These are phyloP conservation scores for Diaporthe nobilis DNA, from an alignment of 2,329 filamentous ascomycete species.

Conservation along the genomic window DNA sequence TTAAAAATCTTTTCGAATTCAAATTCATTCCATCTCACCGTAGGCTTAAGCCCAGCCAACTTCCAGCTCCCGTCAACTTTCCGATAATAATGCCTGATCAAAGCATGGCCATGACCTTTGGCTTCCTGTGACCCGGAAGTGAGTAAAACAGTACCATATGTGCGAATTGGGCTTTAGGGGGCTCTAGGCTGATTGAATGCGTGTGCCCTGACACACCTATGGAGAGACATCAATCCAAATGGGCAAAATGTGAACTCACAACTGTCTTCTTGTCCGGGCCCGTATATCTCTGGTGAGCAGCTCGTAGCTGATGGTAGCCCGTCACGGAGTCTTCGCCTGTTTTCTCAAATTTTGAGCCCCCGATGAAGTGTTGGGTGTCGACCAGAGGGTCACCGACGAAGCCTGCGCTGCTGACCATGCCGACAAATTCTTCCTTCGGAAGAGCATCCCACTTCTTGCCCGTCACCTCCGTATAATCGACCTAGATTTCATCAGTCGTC, in stretches of 20 bases:
- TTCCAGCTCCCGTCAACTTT: neutral
- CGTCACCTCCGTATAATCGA: slow-evolving; percentile 1
- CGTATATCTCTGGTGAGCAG: neutral
- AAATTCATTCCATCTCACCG: too few species aligned
- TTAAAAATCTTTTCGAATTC: too few species aligned
- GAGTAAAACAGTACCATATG: neutral
- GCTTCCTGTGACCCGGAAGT: neutral
- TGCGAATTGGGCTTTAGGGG: neutral
- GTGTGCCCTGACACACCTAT: neutral
- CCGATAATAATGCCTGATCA: neutral
- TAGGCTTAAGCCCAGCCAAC: neutral
- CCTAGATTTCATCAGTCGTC: neutral
- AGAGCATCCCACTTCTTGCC: neutral
- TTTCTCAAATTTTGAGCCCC: neutral
- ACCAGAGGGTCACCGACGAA: neutral
- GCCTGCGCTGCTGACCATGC: neutral
- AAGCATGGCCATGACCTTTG: neutral
- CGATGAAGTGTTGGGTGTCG: neutral
- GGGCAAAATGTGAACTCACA: neutral
- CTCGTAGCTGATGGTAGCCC: neutral
- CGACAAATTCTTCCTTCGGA: neutral
- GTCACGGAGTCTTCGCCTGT: neutral
- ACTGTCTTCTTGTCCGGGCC: neutral
- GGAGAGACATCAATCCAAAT: neutral
- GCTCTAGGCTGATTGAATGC: neutral